Evolutionary conservation across 2,329 filamentous ascomycete species (phyloP), one percentile per base, ranked within the genome.

Genomic region (Leptoxyphium fumago): DNA sequence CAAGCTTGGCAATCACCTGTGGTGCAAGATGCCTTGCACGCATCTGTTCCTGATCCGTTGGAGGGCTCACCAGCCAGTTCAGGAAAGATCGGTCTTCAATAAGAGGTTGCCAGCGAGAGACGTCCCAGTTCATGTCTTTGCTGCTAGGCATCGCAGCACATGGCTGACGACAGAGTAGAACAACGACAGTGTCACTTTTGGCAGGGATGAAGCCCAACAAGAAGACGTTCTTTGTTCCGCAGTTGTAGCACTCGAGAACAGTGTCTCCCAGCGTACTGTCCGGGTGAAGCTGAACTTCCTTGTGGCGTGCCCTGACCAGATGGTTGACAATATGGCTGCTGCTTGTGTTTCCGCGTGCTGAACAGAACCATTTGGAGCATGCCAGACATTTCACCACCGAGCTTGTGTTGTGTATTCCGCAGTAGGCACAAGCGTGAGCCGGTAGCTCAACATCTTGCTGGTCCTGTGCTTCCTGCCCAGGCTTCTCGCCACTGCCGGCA

Each of bases 111-210:
- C 91, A 98, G 60, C 88, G 80, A 21, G 89, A 94, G 5, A 88
- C 93, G 62, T 98, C 91, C 91, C 91, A 98, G 63, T 91, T 98
- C 88, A 98, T 96, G 58, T 98, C 91, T 66, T 98, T 98, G 52
- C 86, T 89, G 29, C 91, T 96, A 1, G 88, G 84, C 67, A 84
- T 89, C 26, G 91, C 82, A 29, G 89, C 91, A 64, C 91, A 98
- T 40, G 91, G 91, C 64, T 96, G 91, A 48, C 91, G 87, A 63
- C 91, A 98, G 32, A 98, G 75, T 39, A 98, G 77, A 18, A 98
- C 91, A 7, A 98, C 93, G 26, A 98, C 91, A 0, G 91, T 95
- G 59, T 98, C 93, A 10, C 91, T 96, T 62, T 98, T 98, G 45
- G 91, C 91, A 9, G 91, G 93, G 54, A 98, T 98, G 62, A 98